A percentile compares a stretch with the other conserved stretches of the same genome.
phyloP scores from a whole-genome alignment of 1,284 basidiomycete species.

The Leucoagaricus sp. region DNA sequence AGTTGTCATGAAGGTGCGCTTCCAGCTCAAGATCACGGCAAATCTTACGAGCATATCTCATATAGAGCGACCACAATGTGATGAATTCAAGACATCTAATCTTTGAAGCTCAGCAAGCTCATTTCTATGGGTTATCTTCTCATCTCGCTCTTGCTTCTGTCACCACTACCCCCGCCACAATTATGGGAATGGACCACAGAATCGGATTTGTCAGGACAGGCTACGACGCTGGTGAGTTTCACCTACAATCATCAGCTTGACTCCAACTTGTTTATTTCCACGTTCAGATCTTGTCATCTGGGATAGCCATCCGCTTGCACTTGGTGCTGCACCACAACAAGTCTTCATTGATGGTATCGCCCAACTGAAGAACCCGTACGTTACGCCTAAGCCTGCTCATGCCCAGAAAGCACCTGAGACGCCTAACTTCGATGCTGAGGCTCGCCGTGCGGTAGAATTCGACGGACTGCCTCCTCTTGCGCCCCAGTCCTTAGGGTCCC shows the following conservation, averaged over 20 bases:
- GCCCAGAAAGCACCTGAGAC: constrained; percentile 53
- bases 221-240: constrained; percentile 37
- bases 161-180: constrained; percentile 76
- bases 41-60: constrained; percentile 10
- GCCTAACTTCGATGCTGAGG: constrained; percentile 62
- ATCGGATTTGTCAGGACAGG: constrained; percentile 70
- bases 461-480: constrained; percentile 68
- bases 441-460: constrained; percentile 52
- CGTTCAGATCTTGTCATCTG: constrained; percentile 60
- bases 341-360: constrained; percentile 74
- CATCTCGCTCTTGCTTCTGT: constrained; percentile 72
- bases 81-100: constrained; percentile 79
- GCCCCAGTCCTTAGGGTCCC: constrained; percentile 34
- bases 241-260: no score
- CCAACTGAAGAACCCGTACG: constrained; percentile 50
- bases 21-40: background rate
- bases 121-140: constrained; percentile 69
- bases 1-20: constrained; percentile 74
- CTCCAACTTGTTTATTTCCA: background rate
- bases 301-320: constrained; percentile 77
- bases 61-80: constrained; percentile 72
- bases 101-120: constrained; percentile 87
- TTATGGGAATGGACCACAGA: constrained; percentile 80
- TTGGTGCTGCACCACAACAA: constrained; percentile 73
- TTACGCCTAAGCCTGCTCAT: constrained; percentile 43